Conservation (phyloP, 2,329 filamentous ascomycete genomes). For the Didymella exigua region DNA sequence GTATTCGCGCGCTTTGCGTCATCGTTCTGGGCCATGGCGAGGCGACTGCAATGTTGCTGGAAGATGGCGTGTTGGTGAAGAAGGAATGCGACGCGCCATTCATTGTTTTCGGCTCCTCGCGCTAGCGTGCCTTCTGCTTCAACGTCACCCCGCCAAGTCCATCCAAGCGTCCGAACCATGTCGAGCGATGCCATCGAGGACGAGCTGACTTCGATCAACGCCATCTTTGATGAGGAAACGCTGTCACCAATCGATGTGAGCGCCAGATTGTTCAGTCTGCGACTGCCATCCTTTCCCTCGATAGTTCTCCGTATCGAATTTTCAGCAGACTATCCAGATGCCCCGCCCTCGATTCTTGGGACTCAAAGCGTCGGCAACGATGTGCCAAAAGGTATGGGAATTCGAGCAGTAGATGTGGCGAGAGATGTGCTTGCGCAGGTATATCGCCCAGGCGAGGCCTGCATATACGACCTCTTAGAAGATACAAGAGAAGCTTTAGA, state of each 20-base stretch:
- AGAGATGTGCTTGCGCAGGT: constrained; percentile 69
- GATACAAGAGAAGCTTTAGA: constrained; percentile 56
- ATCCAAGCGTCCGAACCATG: constrained; percentile 20
- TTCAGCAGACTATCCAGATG: constrained; percentile 73
- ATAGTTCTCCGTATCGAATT: constrained; percentile 68
- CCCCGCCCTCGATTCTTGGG: constrained; percentile 73
- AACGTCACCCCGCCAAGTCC: constrained; percentile 21
- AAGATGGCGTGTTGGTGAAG: constrained; percentile 5
- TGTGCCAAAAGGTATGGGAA: constrained; percentile 73
- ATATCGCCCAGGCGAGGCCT: constrained; percentile 77
- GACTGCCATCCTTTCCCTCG: constrained; percentile 67
- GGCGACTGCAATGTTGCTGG: constrained; percentile 11
- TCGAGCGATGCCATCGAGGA: constrained; percentile 62
- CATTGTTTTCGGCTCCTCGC: constrained; percentile 15
- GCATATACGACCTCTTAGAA: constrained; percentile 90
- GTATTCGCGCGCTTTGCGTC: constrained; percentile 32
- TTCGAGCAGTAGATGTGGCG: constrained; percentile 71
- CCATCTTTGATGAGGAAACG: constrained; percentile 77
- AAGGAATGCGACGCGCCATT: constrained; percentile 4
- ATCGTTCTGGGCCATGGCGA: constrained; percentile 27
- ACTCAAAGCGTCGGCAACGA: constrained; percentile 77
- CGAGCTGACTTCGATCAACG: constrained; percentile 81
- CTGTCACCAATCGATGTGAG: constrained; percentile 49
- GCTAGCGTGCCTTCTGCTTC: constrained; percentile 19
- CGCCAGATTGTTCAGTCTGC: constrained; percentile 56